Percentiles rank a stretch among this genome's conserved stretches.
These are phyloP conservation scores for Populus hybrid DNA, from an alignment of 441 rosid genomes.

Conservation along the genomic window DNA sequence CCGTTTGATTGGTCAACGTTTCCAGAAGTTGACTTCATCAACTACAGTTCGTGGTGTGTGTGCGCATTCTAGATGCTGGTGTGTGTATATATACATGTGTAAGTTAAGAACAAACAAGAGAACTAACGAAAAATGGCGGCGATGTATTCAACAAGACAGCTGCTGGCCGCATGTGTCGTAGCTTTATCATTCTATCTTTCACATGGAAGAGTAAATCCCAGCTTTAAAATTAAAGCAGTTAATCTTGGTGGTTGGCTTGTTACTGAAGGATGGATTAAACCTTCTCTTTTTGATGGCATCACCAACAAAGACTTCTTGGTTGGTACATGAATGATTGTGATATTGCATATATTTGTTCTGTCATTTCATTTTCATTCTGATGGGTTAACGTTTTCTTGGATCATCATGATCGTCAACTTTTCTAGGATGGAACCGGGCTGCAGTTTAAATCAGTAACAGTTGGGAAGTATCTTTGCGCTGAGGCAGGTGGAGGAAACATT, in stretches of 20 bases:
- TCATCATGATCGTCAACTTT: neutral
- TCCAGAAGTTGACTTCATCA: conserved; percentile 4
- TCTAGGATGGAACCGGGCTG: conserved; percentile 47
- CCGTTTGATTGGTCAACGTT: conserved; percentile 7
- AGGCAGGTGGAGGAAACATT: conserved; percentile 41
- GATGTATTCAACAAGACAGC: neutral
- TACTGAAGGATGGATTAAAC: conserved; percentile 65
- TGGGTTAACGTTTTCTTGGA: neutral
- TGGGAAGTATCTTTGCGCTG: conserved; percentile 49
- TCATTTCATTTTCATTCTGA: neutral
- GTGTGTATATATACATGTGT: neutral
- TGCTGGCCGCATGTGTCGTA: conserved; percentile 4
- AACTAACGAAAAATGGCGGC: conserved; percentile 18
- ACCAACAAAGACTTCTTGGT: conserved; percentile 58
- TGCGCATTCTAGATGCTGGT: neutral
- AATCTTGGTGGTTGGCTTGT: conserved; percentile 70
- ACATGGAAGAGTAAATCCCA: conserved; percentile 20
- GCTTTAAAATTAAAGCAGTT: conserved; percentile 39
- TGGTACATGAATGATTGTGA: neutral
- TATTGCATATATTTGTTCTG: neutral
- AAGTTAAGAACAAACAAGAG: neutral
- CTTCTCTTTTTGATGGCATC: conserved; percentile 58
- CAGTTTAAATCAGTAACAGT: conserved; percentile 46
- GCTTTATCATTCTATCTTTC: conserved; percentile 15
- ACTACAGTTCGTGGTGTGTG: neutral